Percentiles rank a stretch among this genome's conserved stretches.
Conservation (phyloP, 306 rosid genomes). For the Corylus avellana region DNA sequence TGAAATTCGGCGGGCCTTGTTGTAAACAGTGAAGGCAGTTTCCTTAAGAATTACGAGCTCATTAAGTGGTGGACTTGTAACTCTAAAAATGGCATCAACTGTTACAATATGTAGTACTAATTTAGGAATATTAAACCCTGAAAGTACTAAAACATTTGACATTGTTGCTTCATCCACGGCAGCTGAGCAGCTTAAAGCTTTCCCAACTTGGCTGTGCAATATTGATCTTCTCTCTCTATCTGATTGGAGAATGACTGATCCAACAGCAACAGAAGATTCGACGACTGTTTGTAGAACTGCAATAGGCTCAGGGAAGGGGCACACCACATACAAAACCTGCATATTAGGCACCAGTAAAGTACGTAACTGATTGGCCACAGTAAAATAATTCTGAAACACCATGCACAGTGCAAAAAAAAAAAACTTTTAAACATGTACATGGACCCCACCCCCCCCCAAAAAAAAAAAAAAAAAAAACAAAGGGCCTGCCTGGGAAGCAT, state of each 20-base stretch:
- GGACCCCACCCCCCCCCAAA: not conserved
- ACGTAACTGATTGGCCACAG: constrained; percentile 18
- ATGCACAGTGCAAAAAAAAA: not conserved
- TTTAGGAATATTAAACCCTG: constrained; percentile 84
- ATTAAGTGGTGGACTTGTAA: constrained; percentile 80
- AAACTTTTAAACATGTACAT: not conserved
- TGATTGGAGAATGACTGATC: constrained; percentile 79
- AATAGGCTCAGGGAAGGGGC: constrained; percentile 97
- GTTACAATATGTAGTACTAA: constrained; percentile 93
- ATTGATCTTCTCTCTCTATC: constrained; percentile 85
- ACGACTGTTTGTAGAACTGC: constrained; percentile 87
- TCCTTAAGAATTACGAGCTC: constrained; percentile 90
- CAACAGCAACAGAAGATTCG: constrained; percentile 90
- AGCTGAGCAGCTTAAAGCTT: constrained; percentile 89
- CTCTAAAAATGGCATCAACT: constrained; percentile 93
- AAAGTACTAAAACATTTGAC: constrained; percentile 77
- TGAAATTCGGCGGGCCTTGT: constrained; percentile 91
- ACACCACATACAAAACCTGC: constrained; percentile 94
- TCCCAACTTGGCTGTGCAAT: constrained; percentile 83
- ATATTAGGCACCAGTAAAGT: constrained; percentile 15
- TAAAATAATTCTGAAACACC: constrained; percentile 10
- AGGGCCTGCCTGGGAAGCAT: not conserved
- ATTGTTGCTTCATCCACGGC: constrained; percentile 94
- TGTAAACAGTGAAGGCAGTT: constrained; percentile 88
- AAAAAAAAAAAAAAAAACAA: not conserved